phyloP scores from a whole-genome alignment of 2,329 filamentous ascomycete species.

The Alternaria arbusti region DNA sequence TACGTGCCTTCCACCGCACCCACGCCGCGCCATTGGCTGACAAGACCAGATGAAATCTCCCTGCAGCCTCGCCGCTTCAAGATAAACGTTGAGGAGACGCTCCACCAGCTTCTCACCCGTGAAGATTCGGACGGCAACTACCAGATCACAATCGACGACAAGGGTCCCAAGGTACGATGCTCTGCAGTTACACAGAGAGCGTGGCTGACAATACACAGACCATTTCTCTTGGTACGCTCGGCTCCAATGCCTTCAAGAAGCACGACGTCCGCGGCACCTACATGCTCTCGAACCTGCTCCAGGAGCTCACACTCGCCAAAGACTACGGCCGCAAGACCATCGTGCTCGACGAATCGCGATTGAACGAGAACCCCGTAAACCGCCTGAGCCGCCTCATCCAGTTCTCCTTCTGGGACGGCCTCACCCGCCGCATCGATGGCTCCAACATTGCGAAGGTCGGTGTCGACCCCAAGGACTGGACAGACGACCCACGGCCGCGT shows the following conservation, averaged over 20 bases:
- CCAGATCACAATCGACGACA: conserved; percentile 97
- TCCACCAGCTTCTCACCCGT: conserved; percentile 77
- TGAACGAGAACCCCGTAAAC: conserved; percentile 95
- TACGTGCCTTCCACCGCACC: conserved; percentile 21
- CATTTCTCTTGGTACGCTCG: conserved; percentile 81
- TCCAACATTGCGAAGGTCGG: conserved; percentile 86
- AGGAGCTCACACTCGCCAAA: conserved; percentile 91
- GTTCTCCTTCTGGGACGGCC: conserved; percentile 88
- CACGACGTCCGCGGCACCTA: conserved; percentile 96
- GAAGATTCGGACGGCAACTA: conserved; percentile 95
- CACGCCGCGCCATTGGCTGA: conserved; percentile 10
- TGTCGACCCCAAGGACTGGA: conserved; percentile 94
- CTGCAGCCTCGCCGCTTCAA: conserved; percentile 78
- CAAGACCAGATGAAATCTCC: conserved; percentile 72
- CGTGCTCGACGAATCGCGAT: conserved; percentile 84
- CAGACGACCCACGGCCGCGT: conserved; percentile 81
- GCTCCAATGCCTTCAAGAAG: conserved; percentile 82
- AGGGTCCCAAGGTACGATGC: conserved; percentile 79
- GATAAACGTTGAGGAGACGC: conserved; percentile 83
- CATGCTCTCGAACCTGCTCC: conserved; percentile 94
- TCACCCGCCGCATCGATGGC: conserved; percentile 89
- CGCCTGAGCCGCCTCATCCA: conserved; percentile 85
- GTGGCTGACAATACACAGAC: conserved; percentile 60
- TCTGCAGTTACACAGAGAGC: background rate
- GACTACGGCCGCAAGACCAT: conserved; percentile 89